phyloP scores from a whole-genome alignment of 345 rosid species.

The Eucalyptus curtisii region DNA sequence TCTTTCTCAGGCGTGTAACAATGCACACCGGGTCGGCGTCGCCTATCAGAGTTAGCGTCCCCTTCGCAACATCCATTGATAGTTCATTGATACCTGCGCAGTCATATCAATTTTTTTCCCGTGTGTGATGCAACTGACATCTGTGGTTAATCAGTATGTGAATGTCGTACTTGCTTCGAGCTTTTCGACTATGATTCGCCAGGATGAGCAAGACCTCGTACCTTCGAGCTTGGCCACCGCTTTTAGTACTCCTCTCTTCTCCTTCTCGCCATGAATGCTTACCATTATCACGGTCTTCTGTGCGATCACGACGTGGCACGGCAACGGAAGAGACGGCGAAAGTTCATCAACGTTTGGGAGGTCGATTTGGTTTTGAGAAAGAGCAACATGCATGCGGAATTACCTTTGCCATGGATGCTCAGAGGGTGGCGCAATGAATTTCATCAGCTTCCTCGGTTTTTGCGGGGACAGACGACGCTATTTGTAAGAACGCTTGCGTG shows the following conservation, averaged over 20 bases:
- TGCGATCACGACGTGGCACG: not conserved
- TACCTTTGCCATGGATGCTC: not conserved
- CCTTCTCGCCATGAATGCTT: not conserved
- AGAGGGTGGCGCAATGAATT: not conserved
- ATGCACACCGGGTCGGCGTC: not conserved
- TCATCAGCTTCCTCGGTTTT: not conserved
- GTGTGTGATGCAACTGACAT: not conserved
- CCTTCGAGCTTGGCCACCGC: not conserved
- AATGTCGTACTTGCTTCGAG: not conserved
- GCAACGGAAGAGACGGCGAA: not conserved
- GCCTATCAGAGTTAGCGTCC: conserved; percentile 1
- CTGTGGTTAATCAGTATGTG: too few species aligned
- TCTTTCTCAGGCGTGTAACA: not conserved
- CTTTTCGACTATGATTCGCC: not conserved
- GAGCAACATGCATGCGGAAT: not conserved
- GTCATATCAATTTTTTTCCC: not conserved
- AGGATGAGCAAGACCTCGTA: not conserved
- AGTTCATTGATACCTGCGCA: not conserved
- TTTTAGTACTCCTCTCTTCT: not conserved
- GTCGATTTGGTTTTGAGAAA: not conserved
- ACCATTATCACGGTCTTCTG: not conserved
- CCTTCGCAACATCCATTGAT: not conserved
- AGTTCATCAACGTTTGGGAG: not conserved
- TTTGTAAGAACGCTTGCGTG: not conserved
- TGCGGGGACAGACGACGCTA: not conserved